Conservation (phyloP, 2,329 filamentous ascomycete species). For the Sclerotinia nivalis region DNA sequence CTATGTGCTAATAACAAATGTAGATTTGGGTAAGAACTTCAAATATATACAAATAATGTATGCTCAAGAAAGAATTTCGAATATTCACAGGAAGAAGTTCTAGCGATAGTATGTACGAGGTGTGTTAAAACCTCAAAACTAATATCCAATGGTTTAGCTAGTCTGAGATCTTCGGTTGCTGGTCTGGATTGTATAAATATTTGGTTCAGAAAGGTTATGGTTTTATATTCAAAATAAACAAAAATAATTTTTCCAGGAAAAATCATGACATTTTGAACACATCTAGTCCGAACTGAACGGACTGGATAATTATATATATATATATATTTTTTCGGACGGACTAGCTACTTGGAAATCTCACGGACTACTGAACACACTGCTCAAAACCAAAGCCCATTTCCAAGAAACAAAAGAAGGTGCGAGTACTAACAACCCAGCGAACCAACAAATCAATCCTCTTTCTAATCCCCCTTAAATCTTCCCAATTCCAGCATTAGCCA, state of each 20-base stretch:
- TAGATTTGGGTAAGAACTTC: not conserved
- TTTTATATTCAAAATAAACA: too few species aligned
- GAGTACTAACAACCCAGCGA: not conserved
- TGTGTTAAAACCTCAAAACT: not conserved
- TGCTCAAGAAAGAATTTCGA: not conserved
- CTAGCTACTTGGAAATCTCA: too few species aligned
- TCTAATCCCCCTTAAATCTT: not conserved
- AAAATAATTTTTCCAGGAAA: too few species aligned
- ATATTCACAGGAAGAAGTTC: not conserved
- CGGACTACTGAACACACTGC: too few species aligned
- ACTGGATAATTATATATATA: too few species aligned
- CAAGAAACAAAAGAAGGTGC: not conserved
- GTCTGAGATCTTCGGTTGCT: too few species aligned
- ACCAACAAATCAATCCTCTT: not conserved
- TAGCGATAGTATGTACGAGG: not conserved
- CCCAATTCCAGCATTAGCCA: slow-evolving; percentile 21
- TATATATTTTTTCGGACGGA: too few species aligned
- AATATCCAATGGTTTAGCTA: too few species aligned
- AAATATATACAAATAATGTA: not conserved
- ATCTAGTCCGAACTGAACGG: too few species aligned
- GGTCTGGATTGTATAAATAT: too few species aligned
- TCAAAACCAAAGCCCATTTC: not conserved
- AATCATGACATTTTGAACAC: too few species aligned
- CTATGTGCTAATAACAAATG: not conserved
- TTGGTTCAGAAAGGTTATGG: too few species aligned